Conservation (phyloP, 106 monocot species). For the Platanthera zijinensis region DNA sequence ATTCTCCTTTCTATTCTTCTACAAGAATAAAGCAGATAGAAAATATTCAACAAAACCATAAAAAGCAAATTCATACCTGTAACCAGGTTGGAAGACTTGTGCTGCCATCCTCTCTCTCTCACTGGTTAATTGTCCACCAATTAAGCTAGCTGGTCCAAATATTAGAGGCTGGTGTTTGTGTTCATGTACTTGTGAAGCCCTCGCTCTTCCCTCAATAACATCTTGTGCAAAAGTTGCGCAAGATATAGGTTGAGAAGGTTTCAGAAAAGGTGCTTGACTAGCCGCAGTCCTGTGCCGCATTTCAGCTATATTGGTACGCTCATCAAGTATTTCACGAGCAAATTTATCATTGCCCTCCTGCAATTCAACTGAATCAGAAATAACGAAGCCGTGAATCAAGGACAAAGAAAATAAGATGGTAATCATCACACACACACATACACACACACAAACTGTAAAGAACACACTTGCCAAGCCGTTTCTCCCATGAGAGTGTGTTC, state of each 20-base stretch:
- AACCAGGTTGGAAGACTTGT: conserved; percentile 84
- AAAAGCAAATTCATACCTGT: conserved; percentile 43
- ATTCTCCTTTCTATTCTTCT: no score
- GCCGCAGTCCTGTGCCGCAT: conserved; percentile 66
- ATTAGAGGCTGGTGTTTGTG: conserved; percentile 91
- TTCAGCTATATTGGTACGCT: conserved; percentile 63
- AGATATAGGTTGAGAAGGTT: conserved; percentile 75
- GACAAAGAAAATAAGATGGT: neutral
- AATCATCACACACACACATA: neutral
- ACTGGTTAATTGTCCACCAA: conserved; percentile 56
- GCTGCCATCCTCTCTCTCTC: conserved; percentile 84
- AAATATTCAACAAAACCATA: neutral
- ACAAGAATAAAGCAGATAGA: neutral
- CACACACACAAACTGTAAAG: neutral
- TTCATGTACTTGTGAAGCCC: conserved; percentile 59
- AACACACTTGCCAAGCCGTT: neutral
- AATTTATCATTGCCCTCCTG: conserved; percentile 72
- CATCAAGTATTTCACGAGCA: conserved; percentile 63
- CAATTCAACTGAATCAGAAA: conserved; percentile 3
- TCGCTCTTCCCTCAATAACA: conserved; percentile 94
- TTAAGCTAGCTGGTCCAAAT: conserved; percentile 82
- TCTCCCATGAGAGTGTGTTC: no score
- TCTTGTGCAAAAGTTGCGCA: conserved; percentile 99
- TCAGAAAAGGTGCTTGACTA: conserved; percentile 37
- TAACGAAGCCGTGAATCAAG: neutral